Base-by-base conservation (phyloP, 2,329 filamentous ascomycete species). In the Camillea tinctor region DNA sequence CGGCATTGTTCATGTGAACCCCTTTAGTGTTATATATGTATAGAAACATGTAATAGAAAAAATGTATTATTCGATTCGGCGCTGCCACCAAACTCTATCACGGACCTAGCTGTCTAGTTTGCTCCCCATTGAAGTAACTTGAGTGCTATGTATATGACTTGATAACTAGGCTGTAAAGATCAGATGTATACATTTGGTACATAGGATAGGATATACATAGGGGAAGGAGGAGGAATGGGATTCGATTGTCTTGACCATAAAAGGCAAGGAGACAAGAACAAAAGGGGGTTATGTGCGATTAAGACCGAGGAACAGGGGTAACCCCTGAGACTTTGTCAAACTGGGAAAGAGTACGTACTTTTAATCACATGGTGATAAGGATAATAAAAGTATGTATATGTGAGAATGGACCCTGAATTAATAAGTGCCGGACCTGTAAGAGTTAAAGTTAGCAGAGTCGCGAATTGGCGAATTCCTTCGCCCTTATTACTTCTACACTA, bases 31-130 rank as follows among this genome's bases (percentile, higher is more conserved):
- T 70, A 64, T 67, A 71, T 64, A 64, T 66, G 71, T 64, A 57
- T 69, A 69, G 61, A 56, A 64, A 54, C 57, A 70, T 71, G 62
- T 70, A 71, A 70, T 71, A 65, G 50, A 64, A 60, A 64, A 60
- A 69, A 66, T 60, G 60, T 64, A 54, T 61, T 52, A 62, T 71
- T 71, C 67, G 52, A 66, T 71, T 70, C 68, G 61, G 55, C 24
- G 49, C 52, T 64, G 57, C 30, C 56, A 59, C 44, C 30, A 64
- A 51, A 17, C 50, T 2, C 11, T 44, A 11, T 11, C 15, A 44
- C 3, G 36, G 17, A 30, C 26, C 13, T 44, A n/a, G 15, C 36
- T 13, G 15, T 13, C 36, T 40, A 40, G 9, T 13, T 13, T 5
- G 36, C 9, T 4, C 4, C 8, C 24, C 24, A 26, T 26, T 26